Conservation (phyloP, 495 filamentous ascomycete species). For the Aspergillus olivimuriae region DNA sequence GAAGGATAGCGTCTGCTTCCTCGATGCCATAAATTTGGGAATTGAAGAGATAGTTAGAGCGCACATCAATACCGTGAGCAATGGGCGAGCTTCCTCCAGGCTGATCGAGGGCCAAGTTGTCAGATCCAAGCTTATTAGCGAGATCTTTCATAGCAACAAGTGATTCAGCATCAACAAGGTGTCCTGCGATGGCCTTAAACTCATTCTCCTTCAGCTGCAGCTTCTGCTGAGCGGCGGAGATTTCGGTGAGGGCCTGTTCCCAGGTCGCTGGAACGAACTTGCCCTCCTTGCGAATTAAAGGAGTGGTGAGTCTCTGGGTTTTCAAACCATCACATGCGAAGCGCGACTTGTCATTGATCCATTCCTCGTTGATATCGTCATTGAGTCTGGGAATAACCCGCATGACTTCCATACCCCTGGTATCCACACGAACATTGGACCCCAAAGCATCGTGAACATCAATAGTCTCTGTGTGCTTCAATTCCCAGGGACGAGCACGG, state of each 20-base stretch:
- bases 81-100: slow-evolving; percentile 75
- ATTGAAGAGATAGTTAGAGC: slow-evolving; percentile 94
- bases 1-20: slow-evolving; percentile 84
- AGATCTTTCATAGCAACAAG: slow-evolving; percentile 96
- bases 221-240: slow-evolving; percentile 67
- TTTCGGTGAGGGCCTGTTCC: slow-evolving; percentile 88
- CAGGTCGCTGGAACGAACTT: slow-evolving; percentile 87
- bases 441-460: slow-evolving; percentile 91
- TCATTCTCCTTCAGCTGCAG: slow-evolving; percentile 79
- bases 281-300: slow-evolving; percentile 78
- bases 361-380: slow-evolving; percentile 97
- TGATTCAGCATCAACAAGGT: slow-evolving; percentile 83
- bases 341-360: slow-evolving; percentile 97
- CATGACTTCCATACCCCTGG: slow-evolving; percentile 94
- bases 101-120: slow-evolving; percentile 91
- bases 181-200: slow-evolving; percentile 91
- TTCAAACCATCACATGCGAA: slow-evolving; percentile 97
- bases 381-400: slow-evolving; percentile 85
- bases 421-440: slow-evolving; percentile 89
- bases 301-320: slow-evolving; percentile 89
- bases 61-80: slow-evolving; percentile 88
- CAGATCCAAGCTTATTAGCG: slow-evolving; percentile 89
- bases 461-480: slow-evolving; percentile 87
- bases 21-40: slow-evolving; percentile 89
- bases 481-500: slow-evolving; percentile 92